Conservation (phyloP, 148 eudicot genomes). For the Nyssa sinensis region DNA sequence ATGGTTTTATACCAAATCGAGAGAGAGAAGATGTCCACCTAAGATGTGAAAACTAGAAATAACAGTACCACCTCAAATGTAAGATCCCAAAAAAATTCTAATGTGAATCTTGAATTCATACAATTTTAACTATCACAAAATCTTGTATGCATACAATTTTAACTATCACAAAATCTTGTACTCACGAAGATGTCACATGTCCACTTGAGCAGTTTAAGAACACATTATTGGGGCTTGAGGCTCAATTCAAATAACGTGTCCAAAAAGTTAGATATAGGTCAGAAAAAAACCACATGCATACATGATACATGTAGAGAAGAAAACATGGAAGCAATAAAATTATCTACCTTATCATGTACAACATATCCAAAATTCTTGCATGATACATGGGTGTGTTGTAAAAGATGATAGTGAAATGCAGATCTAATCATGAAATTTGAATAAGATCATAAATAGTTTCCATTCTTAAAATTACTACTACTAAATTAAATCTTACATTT, state of each 20-base stretch:
- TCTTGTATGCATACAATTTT: too few species aligned
- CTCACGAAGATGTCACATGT: background rate
- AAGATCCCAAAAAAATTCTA: too few species aligned
- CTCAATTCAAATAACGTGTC: background rate
- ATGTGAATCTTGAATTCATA: too few species aligned
- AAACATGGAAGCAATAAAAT: too few species aligned
- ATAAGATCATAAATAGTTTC: background rate
- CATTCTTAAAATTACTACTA: background rate
- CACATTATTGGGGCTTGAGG: background rate
- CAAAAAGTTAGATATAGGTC: background rate
- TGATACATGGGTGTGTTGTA: background rate
- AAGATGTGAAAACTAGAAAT: too few species aligned
- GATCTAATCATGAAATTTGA: background rate
- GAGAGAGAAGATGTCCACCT: too few species aligned
- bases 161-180: too few species aligned
- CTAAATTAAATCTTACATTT: constrained; percentile 50
- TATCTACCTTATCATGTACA: too few species aligned
- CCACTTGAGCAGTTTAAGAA: background rate
- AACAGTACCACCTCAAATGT: too few species aligned
- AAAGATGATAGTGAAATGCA: constrained; percentile 2
- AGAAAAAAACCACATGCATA: background rate
- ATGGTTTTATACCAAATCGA: too few species aligned
- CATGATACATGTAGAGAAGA: background rate
- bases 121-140: too few species aligned
- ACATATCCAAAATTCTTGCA: background rate